Percentiles rank a stretch among this genome's conserved stretches.
These are phyloP conservation scores for Schizochytrium sp. DNA, from an alignment of 108 stramenopile species.

Conservation along the genomic window DNA sequence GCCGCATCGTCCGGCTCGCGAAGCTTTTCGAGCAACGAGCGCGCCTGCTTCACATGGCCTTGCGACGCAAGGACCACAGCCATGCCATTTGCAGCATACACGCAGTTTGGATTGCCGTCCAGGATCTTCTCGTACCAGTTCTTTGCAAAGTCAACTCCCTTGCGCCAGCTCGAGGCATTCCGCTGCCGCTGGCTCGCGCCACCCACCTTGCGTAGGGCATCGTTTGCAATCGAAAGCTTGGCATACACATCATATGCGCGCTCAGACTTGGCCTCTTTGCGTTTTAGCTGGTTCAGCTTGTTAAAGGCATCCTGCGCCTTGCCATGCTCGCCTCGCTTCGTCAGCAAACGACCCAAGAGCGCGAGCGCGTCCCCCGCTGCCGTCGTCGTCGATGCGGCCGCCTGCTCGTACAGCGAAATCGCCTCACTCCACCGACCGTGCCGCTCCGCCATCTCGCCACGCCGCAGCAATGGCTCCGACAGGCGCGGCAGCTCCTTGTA, in stretches of 20 bases:
- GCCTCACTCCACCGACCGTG: neutral
- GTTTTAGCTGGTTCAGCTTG: neutral
- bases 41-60: neutral
- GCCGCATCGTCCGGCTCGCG: conserved; percentile 2
- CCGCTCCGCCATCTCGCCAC: neutral
- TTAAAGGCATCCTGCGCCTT: neutral
- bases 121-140: neutral
- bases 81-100: conserved; percentile 1
- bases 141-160: neutral
- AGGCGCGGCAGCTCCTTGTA: neutral
- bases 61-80: neutral
- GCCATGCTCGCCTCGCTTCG: neutral
- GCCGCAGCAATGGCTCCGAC: neutral
- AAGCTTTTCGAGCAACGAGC: neutral
- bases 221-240: neutral
- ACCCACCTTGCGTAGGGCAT: neutral
- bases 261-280: neutral
- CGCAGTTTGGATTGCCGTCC: neutral
- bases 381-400: neutral
- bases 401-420: neutral
- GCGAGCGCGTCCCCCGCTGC: neutral
- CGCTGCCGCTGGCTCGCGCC: neutral
- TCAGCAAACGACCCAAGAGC: neutral
- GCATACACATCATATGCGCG: neutral
- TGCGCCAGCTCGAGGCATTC: neutral